Evolutionary conservation across 2,329 filamentous ascomycete genomes (phyloP), one percentile per base, ranked within the genome.

Genomic region (Ceratocystis albifundus): DNA sequence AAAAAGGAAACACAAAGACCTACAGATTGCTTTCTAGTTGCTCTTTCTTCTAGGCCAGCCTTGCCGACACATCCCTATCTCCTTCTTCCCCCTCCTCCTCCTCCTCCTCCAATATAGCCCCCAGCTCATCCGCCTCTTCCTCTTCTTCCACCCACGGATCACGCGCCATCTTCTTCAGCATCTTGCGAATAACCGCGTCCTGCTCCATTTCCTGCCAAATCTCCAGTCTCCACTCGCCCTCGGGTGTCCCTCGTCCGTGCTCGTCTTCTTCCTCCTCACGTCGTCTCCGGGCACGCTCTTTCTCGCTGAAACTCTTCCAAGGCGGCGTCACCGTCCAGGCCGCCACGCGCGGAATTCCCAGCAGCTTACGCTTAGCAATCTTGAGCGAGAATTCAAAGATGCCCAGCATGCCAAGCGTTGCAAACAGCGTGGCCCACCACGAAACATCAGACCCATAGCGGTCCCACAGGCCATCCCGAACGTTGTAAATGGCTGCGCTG

Each of bases 401-500:
- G 12, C 86, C 77, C 3, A 88, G 80, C 0, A 83, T 74, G 7
- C 79, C 75, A 0, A 91, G 74, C 2, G 86, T 82, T 30, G 89
- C 76, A 57, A 92, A 78, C 1, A 92, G 76, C 0, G 84, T 84
- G 1, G 82, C 76, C 89, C 89, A 96, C 88, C 90, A 95, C 0
- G 82, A 77, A 0, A 83, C 75, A 68, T 89, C 87, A 25, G 77
- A 78, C 15, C 90, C 90, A 66, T 88, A 92, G 0, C 81, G 79
- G 20, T 79, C 73, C 6, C 85, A 78, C 70, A 95, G 88, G 32
- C 87, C 85, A 70, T 80, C 76, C 10, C 82, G 82, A 30, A 93
- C 88, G 68, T 85, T 82, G 75, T 94, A 95, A 1, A 78, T 77
- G 25, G 77, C 79, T 0, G 78, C 76, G 17, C 73, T 72, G 1